Conservation (phyloP, 768 basidiomycete genomes). For the Nevesoporus exiguus region DNA sequence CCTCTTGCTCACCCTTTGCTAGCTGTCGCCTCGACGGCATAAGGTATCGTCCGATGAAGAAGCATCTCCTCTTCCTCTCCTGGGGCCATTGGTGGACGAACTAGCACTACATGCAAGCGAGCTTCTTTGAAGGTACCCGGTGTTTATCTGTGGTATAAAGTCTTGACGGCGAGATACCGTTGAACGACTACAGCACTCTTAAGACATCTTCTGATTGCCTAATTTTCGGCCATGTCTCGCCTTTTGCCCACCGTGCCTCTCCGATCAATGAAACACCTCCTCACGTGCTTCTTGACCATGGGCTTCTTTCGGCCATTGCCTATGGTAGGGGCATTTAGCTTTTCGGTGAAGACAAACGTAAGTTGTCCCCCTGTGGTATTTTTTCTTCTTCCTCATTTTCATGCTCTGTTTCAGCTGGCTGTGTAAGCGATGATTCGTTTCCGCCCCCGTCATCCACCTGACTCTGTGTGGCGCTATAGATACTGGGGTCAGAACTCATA, state of each 20-base stretch:
- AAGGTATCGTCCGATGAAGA: slow-evolving; percentile 1
- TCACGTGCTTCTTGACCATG: background rate
- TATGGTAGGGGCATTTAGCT: slow-evolving; percentile 12
- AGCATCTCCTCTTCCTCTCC: slow-evolving; percentile 1
- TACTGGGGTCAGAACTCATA: slow-evolving; percentile 41
- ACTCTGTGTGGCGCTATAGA: slow-evolving; percentile 8
- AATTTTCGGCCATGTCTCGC: background rate
- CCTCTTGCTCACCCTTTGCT: background rate
- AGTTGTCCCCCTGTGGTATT: background rate
- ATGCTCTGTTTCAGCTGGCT: slow-evolving; percentile 13
- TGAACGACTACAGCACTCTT: background rate
- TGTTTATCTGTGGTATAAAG: slow-evolving; percentile 9
- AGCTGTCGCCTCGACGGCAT: background rate
- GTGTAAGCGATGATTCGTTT: slow-evolving; percentile 6
- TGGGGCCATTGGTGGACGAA: background rate
- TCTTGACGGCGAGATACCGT: background rate
- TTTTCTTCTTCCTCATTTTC: background rate
- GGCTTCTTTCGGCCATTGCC: background rate
- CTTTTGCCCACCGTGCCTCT: background rate
- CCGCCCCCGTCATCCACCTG: background rate
- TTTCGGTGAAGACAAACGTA: slow-evolving; percentile 21
- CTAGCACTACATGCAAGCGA: background rate
- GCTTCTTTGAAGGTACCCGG: background rate
- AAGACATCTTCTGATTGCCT: background rate
- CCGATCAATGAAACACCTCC: background rate